Conservation (phyloP, 2,329 filamentous ascomycete species). For the Ceratocystis smalleyi region DNA sequence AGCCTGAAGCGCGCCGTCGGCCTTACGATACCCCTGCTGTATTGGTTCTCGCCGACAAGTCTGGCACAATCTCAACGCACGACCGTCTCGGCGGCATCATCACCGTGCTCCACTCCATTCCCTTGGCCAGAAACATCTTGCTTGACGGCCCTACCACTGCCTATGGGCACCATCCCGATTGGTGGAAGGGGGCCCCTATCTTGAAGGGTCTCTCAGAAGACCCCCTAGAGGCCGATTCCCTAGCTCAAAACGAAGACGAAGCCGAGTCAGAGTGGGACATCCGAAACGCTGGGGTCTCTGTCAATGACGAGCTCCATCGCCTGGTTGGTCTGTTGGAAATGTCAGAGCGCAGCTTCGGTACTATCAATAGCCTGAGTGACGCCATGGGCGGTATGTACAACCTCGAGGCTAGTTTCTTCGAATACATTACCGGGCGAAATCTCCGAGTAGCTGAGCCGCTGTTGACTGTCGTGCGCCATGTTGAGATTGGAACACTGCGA, state of each 20-base stretch:
- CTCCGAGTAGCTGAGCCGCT: conserved; percentile 22
- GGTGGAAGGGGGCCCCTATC: conserved; percentile 40
- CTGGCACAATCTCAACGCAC: conserved; percentile 21
- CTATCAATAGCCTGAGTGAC: conserved; percentile 32
- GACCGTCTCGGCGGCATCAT: conserved; percentile 39
- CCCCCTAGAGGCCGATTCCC: background rate
- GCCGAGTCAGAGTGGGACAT: conserved; percentile 6
- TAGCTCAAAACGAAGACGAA: background rate
- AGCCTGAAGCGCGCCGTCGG: conserved; percentile 12
- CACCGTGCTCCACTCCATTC: conserved; percentile 45
- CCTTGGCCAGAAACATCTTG: conserved; percentile 40
- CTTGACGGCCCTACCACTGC: conserved; percentile 30
- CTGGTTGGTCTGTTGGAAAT: conserved; percentile 47
- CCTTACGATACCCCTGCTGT: conserved; percentile 34
- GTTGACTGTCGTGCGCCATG: conserved; percentile 23
- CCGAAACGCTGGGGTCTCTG: conserved; percentile 21
- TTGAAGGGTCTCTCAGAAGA: background rate
- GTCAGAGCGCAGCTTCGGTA: conserved; percentile 45
- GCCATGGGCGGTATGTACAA: conserved; percentile 20
- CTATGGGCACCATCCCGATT: conserved; percentile 42
- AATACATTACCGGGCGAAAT: conserved; percentile 25
- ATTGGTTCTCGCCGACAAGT: conserved; percentile 24
- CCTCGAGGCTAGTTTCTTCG: conserved; percentile 27
- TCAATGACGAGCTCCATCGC: conserved; percentile 43
- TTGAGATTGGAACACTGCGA: conserved; percentile 9